A percentile compares a stretch with the other conserved stretches of the same genome.
These are phyloP conservation scores for Fusarium pseudocircinatum DNA, from an alignment of 2,329 filamentous ascomycete genomes.

Conservation along the genomic window DNA sequence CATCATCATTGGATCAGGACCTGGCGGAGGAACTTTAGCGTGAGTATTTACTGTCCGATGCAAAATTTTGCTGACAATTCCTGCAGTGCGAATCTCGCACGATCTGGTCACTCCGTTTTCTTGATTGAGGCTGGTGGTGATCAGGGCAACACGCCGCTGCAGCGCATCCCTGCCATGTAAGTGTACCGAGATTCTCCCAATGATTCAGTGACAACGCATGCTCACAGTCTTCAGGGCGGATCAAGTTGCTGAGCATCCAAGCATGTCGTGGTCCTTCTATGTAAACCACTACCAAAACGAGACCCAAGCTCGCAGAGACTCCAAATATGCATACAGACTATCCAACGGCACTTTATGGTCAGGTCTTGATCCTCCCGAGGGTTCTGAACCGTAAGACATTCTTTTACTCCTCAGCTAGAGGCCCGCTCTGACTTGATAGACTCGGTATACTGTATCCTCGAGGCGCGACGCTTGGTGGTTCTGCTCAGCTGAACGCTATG, in stretches of 20 bases:
- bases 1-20: constrained; percentile 66
- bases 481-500: constrained; percentile 33
- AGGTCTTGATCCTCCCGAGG: constrained; percentile 48
- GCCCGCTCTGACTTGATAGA: accelerated
- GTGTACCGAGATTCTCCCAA: background rate
- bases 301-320: constrained; percentile 30
- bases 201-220: no score
- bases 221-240: background rate
- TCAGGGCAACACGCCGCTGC: constrained; percentile 47
- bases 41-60: background rate
- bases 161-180: background rate
- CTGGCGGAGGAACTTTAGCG: constrained; percentile 64
- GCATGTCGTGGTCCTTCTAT: constrained; percentile 65
- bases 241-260: constrained; percentile 12
- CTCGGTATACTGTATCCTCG: constrained; percentile 36
- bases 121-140: constrained; percentile 68
- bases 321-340: constrained; percentile 33
- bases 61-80: accelerated
- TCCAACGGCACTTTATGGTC: constrained; percentile 29
- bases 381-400: constrained; percentile 20
- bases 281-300: constrained; percentile 63
- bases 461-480: constrained; percentile 32
- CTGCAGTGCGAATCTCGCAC: constrained; percentile 57
- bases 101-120: constrained; percentile 64
- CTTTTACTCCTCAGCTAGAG: accelerated